Evolutionary conservation across 768 basidiomycete species (phyloP), one percentile per base, ranked within the genome.

Genomic region (Hysterangium stoloniferum): DNA sequence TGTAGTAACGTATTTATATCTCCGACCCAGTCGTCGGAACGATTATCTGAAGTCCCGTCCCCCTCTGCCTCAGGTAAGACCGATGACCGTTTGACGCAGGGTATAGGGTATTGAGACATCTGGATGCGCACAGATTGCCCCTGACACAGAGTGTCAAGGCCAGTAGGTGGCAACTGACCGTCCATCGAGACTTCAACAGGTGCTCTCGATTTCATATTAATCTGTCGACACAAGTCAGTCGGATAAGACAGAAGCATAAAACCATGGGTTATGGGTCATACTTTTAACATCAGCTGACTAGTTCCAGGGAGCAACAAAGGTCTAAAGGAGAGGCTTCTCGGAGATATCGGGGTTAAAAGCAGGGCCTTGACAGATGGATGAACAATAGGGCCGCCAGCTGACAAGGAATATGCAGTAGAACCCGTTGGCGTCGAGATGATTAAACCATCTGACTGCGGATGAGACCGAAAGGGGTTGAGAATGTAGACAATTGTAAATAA

Each of bases 371-470:
- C 70, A 2, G 88, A 89, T 2, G 94, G 94, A 56, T 96, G 94
- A 0, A 96, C 91, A 57, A 97, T 96, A 3, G 94, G 94, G 22
- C 94, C 94, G 29, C 94, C 94, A 0, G 93, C 89, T 3, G 92
- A 95, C 20, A 97, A 74, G 1, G 93, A 96, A 66, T 97, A 96
- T 13, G 94, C 94, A 3, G 94, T 96, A 19, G 93, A 96, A 5
- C 94, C 94, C 2, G 94, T 97, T 19, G 94, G 94, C 1, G 94
- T 97, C 6, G 92, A 92, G 48, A 97, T 81, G 50, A 96, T 92
- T 53, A 96, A 71, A 32, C 94, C 93, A 59, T 96, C 93, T 31
- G 91, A 90, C 92, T 94, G 60, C 25, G 22, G 52, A 52, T 48
- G 46, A 28, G 40, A 46, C 55, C 49, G 49, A 44, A 34, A 25